Evolutionary conservation across 805 yeast species (phyloP), one percentile per base, ranked within the genome.

Genomic region (Nakazawaea peltata): DNA sequence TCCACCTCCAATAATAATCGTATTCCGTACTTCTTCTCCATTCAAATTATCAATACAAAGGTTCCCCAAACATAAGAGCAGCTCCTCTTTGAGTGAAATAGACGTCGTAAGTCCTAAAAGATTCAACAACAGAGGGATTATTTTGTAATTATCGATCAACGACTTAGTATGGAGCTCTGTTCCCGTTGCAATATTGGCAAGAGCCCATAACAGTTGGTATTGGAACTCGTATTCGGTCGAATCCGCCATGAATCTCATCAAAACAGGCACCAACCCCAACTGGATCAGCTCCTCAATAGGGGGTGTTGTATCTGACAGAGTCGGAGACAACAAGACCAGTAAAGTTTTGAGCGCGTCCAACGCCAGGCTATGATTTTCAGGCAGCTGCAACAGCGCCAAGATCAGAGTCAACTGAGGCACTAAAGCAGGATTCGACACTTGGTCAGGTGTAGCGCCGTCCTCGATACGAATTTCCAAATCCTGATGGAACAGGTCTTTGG

Each of bases 41-140:
- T 37, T 37, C 25, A 37, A 33, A 17, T 37, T 37, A 30, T 37
- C 41, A 21, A 37, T 33, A 18, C 41, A 37, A n/a, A 37, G 23
- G 21, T 37, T 37, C 2, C 41, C 41, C 4, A 37, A 22, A 33
- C 41, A 37, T 12, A 32, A 29, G 3, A 37, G 7, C 6, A 34
- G 34, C 26, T 37, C 41, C 23, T 37, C 41, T 33, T 37, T 37
- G 13, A 37, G 19, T 4, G 10, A 10, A 10, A 33, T 25, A 15
- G 22, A 32, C 17, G 22, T 33, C 2, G 41, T 32, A 11, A 34
- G 33, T 5, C 30, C n/a, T 4, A 37, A 29, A 28, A 37, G 30
- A 9, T 25, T 30, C 25, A 37, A 24, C 8, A 37, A 16, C 14
- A 29, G 28, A 9, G 41, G 37, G 11, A 37, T 32, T 14, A 37